Base-by-base conservation (phyloP, 2,329 filamentous ascomycete genomes). In the Diaporthe caulivora region DNA sequence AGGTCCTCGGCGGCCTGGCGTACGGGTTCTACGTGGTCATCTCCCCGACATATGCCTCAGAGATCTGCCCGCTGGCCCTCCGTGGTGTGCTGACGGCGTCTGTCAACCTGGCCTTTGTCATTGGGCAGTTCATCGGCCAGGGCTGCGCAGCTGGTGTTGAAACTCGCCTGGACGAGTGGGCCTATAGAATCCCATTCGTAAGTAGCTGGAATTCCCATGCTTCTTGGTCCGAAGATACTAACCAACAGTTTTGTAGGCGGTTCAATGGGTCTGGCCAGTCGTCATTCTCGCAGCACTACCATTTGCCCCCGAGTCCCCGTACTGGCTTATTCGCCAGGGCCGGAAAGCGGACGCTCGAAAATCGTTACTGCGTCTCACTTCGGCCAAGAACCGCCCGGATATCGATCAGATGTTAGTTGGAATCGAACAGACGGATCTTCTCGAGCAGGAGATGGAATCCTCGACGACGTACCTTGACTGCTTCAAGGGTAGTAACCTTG, bases 351-450 rank as follows among this genome's bases (percentile, higher is more conserved):
- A 78, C 13, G 84, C 84, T 0, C 78, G 80, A 47, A 77, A 78
- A 26, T 78, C 82, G 0, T 71, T 86, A 7, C 76, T 79, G 34
- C 78, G 82, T 8, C 78, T 84, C 8, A 80, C 78, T 3, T 49
- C 44, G 3, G 49, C 57, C 34, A 78, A 71, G 49, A 77, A 74
- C 47, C 76, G 72, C 49, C 86, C 87, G 75, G 84, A 88, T 74
- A 79, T 80, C 3, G 85, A 88, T 71, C 82, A 86, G 74, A 85
- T 84, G 0, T 78, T 91, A 13, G 85, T 87, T 21, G 85, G 90
- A 84, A 89, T 90, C 77, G 82, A 86, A 54, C 84, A 89, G 75
- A 90, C 88, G 5, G 86, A 89, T 74, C 82, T 86, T 77, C 78
- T 86, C 72, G 87, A 89, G 76, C 84, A 84, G 76, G 77, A 81